Conservation (phyloP, 129 eudicot species). For the Solidago caesia region DNA sequence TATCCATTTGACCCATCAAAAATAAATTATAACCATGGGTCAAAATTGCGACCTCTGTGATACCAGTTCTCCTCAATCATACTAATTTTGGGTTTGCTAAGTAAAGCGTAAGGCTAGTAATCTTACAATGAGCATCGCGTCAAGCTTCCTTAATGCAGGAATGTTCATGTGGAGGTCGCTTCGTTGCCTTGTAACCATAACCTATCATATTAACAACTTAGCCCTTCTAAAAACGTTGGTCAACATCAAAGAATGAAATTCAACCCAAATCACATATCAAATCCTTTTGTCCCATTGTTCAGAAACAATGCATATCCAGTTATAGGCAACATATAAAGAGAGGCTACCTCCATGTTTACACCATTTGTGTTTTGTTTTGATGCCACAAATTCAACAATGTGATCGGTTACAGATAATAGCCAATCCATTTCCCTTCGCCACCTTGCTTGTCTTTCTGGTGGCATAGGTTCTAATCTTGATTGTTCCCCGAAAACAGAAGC, state of each 20-base stretch:
- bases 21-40: background rate
- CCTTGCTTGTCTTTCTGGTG: slow-evolving; percentile 55
- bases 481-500: slow-evolving; percentile 86
- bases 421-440: slow-evolving; percentile 88
- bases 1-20: background rate
- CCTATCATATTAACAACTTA: slow-evolving; percentile 37
- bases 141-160: slow-evolving; percentile 80
- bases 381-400: slow-evolving; percentile 81
- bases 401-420: slow-evolving; percentile 78
- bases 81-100: background rate
- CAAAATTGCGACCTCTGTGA: background rate
- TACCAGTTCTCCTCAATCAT: background rate
- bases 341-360: slow-evolving; percentile 62
- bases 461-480: slow-evolving; percentile 75
- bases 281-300: background rate
- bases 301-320: background rate
- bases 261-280: slow-evolving; percentile 4
- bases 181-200: slow-evolving; percentile 74
- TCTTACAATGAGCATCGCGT: slow-evolving; percentile 91
- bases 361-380: slow-evolving; percentile 69
- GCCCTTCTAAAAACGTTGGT: background rate
- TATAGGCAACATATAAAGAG: background rate
- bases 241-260: background rate
- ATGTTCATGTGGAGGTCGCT: slow-evolving; percentile 76
- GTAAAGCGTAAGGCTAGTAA: background rate